Base-by-base conservation (phyloP, 371 early-diverging fungal species). In the Mortierella sp. region DNA sequence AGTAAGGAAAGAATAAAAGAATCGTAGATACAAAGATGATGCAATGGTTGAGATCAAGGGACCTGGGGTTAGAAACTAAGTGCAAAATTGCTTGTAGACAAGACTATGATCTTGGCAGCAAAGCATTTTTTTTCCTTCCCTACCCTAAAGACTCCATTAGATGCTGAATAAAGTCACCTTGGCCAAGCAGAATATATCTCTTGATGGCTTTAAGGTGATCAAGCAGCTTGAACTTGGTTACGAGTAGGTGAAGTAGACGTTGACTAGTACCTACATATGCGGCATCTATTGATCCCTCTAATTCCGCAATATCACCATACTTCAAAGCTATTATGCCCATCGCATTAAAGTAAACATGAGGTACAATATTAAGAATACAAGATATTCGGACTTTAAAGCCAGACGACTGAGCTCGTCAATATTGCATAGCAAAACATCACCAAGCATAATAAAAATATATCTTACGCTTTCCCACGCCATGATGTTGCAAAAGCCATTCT, bases 161-260 rank as follows among this genome's bases (percentile, higher is more conserved):
- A 61, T 90, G 89, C 69, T 95, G 94, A 51, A 96, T 92, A 85
- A 98, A 97, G 74, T 98, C 98, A n/a, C 98, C 99, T 82, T 97
- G 96, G 43, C 95, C 96, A 19, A 98, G 83, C 35, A 98, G 80
- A n/a, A 98, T 79, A 68, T 97, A 98, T 57, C 93, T 84, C 64
- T 97, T 96, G 59, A 98, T 79, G 5, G 96, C 97, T 37, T 84
- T 83, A 17, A 98, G 78, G 70, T 98, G 97, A 22, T 95, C 93
- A 84, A 92, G 89, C 13, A 98, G 83, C 49, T 90, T 89, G 84
- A 93, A 96, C 70, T 92, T 93, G 7, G 83, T 84, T 43, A 89
- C 90, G 28, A 98, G 82, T 19, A 94, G 83, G 49, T 90, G 85
- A 57, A 96, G 83, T 10, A 98, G 83, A 19, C 91, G 86, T 56